A percentile compares a stretch with the other conserved stretches of the same genome.
Evolutionary conservation across 768 basidiomycete species (phyloP).

Genomic region (Suillus lakei): DNA sequence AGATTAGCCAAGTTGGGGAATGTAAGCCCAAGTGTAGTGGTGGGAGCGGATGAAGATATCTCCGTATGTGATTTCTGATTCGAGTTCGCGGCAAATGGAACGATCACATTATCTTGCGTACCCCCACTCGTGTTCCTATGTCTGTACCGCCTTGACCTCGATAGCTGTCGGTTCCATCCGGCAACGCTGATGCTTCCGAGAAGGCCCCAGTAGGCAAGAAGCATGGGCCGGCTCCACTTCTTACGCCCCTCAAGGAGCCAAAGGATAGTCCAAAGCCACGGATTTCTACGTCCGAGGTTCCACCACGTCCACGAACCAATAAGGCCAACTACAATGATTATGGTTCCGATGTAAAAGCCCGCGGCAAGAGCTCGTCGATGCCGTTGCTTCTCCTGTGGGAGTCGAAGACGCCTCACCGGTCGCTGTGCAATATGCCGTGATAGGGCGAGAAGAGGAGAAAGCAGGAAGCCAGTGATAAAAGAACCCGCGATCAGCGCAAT

Average conservation of each 20-base stretch:
- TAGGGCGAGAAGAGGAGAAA: slow-evolving; percentile 91
- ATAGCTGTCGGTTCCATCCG: slow-evolving; percentile 93
- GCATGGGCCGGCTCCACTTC: slow-evolving; percentile 77
- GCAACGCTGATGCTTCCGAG: slow-evolving; percentile 86
- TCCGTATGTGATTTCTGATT: slow-evolving; percentile 25
- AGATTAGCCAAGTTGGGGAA: slow-evolving; percentile 56
- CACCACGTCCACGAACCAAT: slow-evolving; percentile 94
- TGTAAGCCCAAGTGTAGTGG: slow-evolving; percentile 37
- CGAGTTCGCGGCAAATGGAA: slow-evolving; percentile 31
- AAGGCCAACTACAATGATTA: slow-evolving; percentile 77
- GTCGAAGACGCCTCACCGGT: slow-evolving; percentile 79
- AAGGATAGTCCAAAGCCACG: slow-evolving; percentile 84
- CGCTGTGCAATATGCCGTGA: slow-evolving; percentile 91
- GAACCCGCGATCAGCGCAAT: slow-evolving; percentile 92
- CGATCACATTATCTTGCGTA: slow-evolving; percentile 40
- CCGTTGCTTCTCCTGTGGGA: slow-evolving; percentile 80
- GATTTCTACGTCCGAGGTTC: slow-evolving; percentile 80
- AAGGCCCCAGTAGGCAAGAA: slow-evolving; percentile 86
- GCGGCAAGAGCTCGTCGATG: slow-evolving; percentile 84
- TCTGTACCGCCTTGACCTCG: slow-evolving; percentile 72
- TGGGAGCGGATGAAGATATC: slow-evolving; percentile 13
- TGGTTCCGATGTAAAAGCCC: slow-evolving; percentile 80
- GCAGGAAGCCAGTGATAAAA: slow-evolving; percentile 88
- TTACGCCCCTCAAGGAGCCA: slow-evolving; percentile 78
- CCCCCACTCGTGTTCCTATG: slow-evolving; percentile 43